A percentile compares a stretch with the other conserved stretches of the same genome.
phyloP scores from a whole-genome alignment of 495 filamentous ascomycete genomes.

The Symbiotaphrina buchneri region DNA sequence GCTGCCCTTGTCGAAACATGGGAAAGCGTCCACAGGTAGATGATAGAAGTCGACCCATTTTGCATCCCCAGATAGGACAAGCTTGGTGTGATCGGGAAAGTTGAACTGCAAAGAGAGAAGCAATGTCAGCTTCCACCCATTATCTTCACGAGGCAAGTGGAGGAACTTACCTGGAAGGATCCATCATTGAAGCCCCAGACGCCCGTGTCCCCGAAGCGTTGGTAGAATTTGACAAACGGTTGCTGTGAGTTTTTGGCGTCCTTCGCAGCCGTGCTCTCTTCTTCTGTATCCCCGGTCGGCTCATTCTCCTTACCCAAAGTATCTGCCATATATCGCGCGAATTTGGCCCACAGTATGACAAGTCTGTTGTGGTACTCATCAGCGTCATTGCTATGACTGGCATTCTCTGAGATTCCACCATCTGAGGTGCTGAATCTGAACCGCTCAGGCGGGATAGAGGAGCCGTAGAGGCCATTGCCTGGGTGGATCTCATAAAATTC shows the following conservation, averaged over 20 bases:
- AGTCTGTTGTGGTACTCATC: conserved; percentile 50
- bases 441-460: conserved; percentile 31
- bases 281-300: conserved; percentile 8
- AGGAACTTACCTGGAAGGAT: conserved; percentile 43
- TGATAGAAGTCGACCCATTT: conserved; percentile 72
- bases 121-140: not conserved
- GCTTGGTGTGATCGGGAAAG: conserved; percentile 93
- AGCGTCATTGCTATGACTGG: conserved; percentile 21
- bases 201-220: conserved; percentile 67
- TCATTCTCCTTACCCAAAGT: conserved; percentile 25
- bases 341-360: conserved; percentile 70
- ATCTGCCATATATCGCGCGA: conserved; percentile 82
- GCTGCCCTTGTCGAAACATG: conserved; percentile 34
- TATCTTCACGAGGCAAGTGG: not conserved
- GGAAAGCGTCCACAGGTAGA: conserved; percentile 44
- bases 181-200: conserved; percentile 82
- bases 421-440: conserved; percentile 29
- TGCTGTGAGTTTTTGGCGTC: conserved; percentile 10
- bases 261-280: conserved; percentile 7
- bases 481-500: conserved; percentile 64
- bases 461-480: conserved; percentile 37
- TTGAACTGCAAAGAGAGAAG: conserved; percentile 38
- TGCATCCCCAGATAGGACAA: conserved; percentile 53
- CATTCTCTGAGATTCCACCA: conserved; percentile 28
- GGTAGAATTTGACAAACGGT: conserved; percentile 70